Base-by-base conservation (phyloP, 495 filamentous ascomycete genomes). In the Trichoderma parareesei region DNA sequence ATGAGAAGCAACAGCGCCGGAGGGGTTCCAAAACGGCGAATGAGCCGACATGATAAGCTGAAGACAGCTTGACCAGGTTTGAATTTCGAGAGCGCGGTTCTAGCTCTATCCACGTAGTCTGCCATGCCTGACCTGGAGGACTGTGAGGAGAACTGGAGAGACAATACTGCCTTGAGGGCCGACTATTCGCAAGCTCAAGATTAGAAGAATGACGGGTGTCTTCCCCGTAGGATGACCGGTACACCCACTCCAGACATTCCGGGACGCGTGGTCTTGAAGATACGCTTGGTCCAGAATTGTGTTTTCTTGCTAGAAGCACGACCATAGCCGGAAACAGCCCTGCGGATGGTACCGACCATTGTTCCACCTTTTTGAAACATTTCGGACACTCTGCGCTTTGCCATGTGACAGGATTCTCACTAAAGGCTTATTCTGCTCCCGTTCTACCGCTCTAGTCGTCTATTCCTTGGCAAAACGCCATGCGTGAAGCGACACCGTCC, bases 151-250 rank as follows among this genome's bases (percentile, higher is more conserved):
- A 49, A 8, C 4, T 18, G n/a, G 20, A 6, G 16, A 49, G 3
- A 49, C 46, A 18, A 16, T 49, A 49, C 16, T 46, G 46, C 20
- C 18, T 14, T 37, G 37, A 2, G 27, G 2, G 27, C 1, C 0
- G 35, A 3, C 53, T 37, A 37, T 37, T 57, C 9, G 18, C 53
- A 37, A 35, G 53, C 53, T 57, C 35, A 37, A 35, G 53, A 33
- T 35, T 37, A 5, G 20, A 16, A 35, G 53, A 33, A 35, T 57
- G 53, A 37, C 53, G 33, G 44, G 13, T 1, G 27, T 57, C 53
- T 14, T 57, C 37, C 53, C 53, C 53, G 53, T 57, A 57, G 37
- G 53, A 35, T 33, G 49, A 57, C 37, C 53, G 53, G 37, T 10
- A 11, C 14, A 33, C 37, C 53, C 53, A 37, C 53, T 35, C 20